Conservation (phyloP, 1,284 basidiomycete genomes). For the Rhodotorula sp. region DNA sequence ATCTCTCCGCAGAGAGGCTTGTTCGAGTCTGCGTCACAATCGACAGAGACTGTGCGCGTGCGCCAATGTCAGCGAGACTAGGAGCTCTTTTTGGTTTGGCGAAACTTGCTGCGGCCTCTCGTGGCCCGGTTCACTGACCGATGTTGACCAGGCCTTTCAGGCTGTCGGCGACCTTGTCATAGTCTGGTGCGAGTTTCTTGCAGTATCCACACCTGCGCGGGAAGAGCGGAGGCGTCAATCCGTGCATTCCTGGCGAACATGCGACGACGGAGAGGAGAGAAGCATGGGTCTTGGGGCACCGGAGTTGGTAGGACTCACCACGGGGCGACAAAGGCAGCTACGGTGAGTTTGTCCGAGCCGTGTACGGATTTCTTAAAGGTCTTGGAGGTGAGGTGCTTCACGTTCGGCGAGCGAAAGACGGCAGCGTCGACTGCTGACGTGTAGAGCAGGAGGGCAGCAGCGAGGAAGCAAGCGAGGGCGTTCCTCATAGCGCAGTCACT, state of each 20-base stretch:
- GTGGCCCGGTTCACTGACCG: slow-evolving; percentile 33
- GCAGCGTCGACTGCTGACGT: slow-evolving; percentile 17
- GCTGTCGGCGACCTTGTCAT: slow-evolving; percentile 48
- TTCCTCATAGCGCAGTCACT: neutral
- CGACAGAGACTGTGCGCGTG: slow-evolving; percentile 40
- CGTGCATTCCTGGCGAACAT: too few relatives aligned
- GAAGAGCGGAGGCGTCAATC: neutral
- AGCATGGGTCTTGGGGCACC: neutral
- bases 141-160: slow-evolving; percentile 51
- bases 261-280: too few relatives aligned
- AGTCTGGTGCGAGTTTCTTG: slow-evolving; percentile 49
- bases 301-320: slow-evolving; percentile 44
- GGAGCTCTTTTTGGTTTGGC: too few relatives aligned
- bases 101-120: neutral
- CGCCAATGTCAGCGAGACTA: neutral
- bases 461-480: slow-evolving; percentile 1
- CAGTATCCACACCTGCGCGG: slow-evolving; percentile 44
- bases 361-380: slow-evolving; percentile 36
- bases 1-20: slow-evolving; percentile 48
- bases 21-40: slow-evolving; percentile 50
- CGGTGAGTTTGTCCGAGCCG: slow-evolving; percentile 47
- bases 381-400: slow-evolving; percentile 26
- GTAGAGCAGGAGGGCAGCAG: slow-evolving; percentile 17
- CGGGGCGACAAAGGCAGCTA: slow-evolving; percentile 51
- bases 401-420: slow-evolving; percentile 29